phyloP scores from a whole-genome alignment of 2,329 filamentous ascomycete species.

The Geosmithia flava region DNA sequence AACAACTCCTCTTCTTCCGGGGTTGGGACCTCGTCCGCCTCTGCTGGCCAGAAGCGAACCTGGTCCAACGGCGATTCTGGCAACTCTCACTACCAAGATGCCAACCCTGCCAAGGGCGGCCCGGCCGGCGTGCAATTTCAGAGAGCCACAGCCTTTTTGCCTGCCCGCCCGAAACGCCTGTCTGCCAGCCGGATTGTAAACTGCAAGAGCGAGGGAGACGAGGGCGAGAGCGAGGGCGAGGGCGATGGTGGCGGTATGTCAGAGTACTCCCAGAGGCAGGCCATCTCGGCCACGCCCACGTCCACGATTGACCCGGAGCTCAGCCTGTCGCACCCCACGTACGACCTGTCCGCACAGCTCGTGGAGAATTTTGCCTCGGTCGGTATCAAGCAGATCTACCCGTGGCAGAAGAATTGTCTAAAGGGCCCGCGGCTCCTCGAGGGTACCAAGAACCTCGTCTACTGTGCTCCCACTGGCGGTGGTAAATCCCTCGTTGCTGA shows the following conservation, averaged over 20 bases:
- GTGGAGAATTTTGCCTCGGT: conserved; percentile 52
- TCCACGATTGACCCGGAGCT: conserved; percentile 40
- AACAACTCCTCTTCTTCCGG: conserved; percentile 10
- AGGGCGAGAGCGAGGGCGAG: neutral
- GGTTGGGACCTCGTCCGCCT: neutral
- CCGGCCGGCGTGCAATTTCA: conserved; percentile 15
- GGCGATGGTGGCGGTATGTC: conserved; percentile 15
- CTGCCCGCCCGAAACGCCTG: conserved; percentile 15
- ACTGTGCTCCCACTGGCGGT: conserved; percentile 66
- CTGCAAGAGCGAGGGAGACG: conserved; percentile 7
- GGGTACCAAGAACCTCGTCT: conserved; percentile 61
- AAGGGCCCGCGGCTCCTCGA: conserved; percentile 52
- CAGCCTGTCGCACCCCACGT: conserved; percentile 48
- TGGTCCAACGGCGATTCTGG: conserved; percentile 11
- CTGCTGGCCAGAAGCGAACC: conserved; percentile 37
- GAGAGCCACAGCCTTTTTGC: conserved; percentile 15
- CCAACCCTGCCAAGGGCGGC: conserved; percentile 2
- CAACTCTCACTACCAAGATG: conserved; percentile 2
- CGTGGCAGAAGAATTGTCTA: conserved; percentile 68
- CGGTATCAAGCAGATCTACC: conserved; percentile 64
- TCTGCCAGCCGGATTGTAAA: conserved; percentile 34
- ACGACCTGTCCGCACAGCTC: conserved; percentile 47
- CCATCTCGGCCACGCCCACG: conserved; percentile 40
- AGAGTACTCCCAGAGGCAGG: conserved; percentile 45
- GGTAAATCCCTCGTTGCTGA: conserved; percentile 67